Conservation (phyloP, 352 stramenopile species). For the Elongisporangium undulatum region DNA sequence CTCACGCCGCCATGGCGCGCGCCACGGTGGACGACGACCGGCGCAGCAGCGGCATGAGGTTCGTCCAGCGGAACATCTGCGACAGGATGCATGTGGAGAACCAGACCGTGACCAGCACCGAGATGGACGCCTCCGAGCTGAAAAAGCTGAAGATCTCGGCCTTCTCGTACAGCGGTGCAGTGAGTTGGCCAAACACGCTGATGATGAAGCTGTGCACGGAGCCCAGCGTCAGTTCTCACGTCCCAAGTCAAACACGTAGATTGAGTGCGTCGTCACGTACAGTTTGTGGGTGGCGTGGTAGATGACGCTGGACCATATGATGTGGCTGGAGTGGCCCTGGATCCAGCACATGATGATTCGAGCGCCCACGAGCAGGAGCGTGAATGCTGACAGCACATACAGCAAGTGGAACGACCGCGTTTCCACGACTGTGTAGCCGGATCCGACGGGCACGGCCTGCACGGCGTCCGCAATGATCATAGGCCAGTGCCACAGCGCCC, state of each 20-base stretch:
- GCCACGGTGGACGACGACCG: constrained; percentile 28
- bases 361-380: constrained; percentile 70
- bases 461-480: constrained; percentile 88
- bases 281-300: constrained; percentile 86
- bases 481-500: constrained; percentile 84
- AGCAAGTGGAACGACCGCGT: constrained; percentile 71
- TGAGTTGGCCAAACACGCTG: constrained; percentile 85
- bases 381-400: constrained; percentile 80
- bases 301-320: constrained; percentile 86
- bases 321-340: constrained; percentile 83
- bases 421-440: constrained; percentile 75
- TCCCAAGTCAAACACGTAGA: background rate
- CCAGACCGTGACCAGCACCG: constrained; percentile 81
- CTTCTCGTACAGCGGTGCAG: constrained; percentile 80
- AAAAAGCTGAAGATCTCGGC: constrained; percentile 81
- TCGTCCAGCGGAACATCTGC: constrained; percentile 82
- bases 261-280: constrained; percentile 31
- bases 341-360: constrained; percentile 91
- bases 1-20: constrained; percentile 39
- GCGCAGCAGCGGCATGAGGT: constrained; percentile 69
- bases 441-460: constrained; percentile 63
- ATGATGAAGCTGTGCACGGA: constrained; percentile 68
- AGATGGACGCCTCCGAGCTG: constrained; percentile 79
- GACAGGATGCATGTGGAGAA: constrained; percentile 88
- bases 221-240: background rate